Conservation (phyloP, 352 stramenopile genomes). For the Blastocystis sp. region DNA sequence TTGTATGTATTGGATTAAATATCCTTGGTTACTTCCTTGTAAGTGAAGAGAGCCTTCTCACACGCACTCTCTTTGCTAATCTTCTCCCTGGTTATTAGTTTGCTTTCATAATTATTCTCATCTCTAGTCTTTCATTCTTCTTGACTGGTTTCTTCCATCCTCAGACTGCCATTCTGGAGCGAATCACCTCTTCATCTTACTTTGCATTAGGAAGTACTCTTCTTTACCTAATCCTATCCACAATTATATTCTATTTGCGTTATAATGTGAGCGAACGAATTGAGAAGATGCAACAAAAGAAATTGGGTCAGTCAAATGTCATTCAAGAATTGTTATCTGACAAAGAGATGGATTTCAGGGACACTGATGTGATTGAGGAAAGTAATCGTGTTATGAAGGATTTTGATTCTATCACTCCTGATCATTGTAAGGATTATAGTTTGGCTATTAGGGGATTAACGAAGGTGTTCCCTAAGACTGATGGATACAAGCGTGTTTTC, state of each 20-base stretch:
- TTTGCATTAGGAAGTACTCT: neutral
- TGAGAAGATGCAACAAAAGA: neutral
- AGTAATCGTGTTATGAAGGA: neutral
- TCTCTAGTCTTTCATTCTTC: neutral
- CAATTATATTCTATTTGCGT: neutral
- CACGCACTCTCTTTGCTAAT: no score
- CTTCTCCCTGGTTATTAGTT: no score
- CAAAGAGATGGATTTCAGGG: neutral
- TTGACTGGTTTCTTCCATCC: neutral
- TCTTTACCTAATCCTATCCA: neutral
- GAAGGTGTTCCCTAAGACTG: neutral
- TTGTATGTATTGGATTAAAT: neutral
- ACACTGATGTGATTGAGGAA: neutral
- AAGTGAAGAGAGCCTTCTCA: no score
- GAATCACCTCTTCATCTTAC: neutral
- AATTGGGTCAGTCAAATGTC: neutral
- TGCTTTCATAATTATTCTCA: no score
- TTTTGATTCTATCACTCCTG: neutral
- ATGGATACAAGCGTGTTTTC: neutral
- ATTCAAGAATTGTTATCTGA: neutral
- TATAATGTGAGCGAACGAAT: neutral
- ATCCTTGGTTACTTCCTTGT: neutral
- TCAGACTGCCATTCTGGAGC: neutral
- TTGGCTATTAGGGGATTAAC: neutral
- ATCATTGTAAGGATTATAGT: neutral